phyloP scores from a whole-genome alignment of 2,329 filamentous ascomycete genomes.

The Epichloe festucae region DNA sequence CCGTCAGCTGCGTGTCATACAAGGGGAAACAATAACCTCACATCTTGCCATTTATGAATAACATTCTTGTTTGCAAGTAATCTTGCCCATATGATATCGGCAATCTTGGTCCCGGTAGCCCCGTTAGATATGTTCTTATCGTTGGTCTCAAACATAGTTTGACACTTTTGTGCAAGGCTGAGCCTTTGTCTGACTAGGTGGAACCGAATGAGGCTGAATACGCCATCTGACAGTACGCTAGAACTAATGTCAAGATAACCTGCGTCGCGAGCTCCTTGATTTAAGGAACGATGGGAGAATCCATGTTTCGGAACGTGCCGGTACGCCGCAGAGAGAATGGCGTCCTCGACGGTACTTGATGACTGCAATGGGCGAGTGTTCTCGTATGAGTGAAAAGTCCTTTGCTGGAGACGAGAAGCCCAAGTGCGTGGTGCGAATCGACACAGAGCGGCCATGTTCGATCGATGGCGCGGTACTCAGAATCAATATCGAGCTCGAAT shows the following conservation, averaged over 20 bases:
- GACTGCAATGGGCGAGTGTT: conserved; percentile 43
- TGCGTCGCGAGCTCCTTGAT: conserved; percentile 66
- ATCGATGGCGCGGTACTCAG: not conserved
- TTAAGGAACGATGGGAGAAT: conserved; percentile 63
- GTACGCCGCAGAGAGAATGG: conserved; percentile 73
- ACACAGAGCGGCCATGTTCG: not conserved
- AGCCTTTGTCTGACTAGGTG: conserved; percentile 58
- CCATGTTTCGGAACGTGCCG: conserved; percentile 67
- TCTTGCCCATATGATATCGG: conserved; percentile 60
- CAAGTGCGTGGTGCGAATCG: not conserved
- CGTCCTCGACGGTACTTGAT: conserved; percentile 56
- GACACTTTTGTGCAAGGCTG: conserved; percentile 34
- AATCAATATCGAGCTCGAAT: not conserved
- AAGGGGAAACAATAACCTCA: conserved; percentile 19
- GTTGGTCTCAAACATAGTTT: conserved; percentile 24
- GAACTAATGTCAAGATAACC: conserved; percentile 80
- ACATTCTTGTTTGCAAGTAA: conserved; percentile 62
- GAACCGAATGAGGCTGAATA: conserved; percentile 71
- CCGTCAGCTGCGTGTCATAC: not conserved
- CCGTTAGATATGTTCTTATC: conserved; percentile 11
- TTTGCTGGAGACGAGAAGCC: not conserved
- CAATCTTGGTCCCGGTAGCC: conserved; percentile 51
- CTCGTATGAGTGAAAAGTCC: conserved; percentile 60
- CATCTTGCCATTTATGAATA: conserved; percentile 75
- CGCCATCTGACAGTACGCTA: conserved; percentile 66